Conservation (phyloP, 2,329 filamentous ascomycete species). For the Hymenoscyphus occultus region DNA sequence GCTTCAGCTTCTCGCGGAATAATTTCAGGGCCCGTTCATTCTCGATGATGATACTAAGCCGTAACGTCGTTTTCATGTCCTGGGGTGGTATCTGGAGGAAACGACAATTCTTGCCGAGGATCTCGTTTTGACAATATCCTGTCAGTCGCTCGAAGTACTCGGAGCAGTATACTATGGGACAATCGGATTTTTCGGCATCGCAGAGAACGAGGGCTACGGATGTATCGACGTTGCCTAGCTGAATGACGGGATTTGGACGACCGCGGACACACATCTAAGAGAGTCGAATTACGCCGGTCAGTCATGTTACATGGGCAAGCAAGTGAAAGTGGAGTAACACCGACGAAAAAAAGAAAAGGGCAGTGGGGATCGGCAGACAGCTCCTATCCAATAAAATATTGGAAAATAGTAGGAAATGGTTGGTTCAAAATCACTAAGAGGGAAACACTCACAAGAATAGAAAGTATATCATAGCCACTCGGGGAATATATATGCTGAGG, state of each 20-base stretch:
- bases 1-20: background rate
- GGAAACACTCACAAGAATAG: conserved; percentile 8
- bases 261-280: conserved; percentile 59
- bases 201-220: conserved; percentile 93
- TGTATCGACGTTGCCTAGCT: conserved; percentile 86
- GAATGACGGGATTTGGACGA: conserved; percentile 76
- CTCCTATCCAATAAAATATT: background rate
- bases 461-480: conserved; percentile 8
- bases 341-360: background rate
- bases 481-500: conserved; percentile 6
- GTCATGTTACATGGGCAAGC: background rate
- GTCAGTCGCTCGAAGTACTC: conserved; percentile 91
- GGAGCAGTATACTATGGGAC: conserved; percentile 90
- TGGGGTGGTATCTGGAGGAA: conserved; percentile 88
- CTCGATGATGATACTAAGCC: conserved; percentile 75
- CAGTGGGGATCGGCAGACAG: background rate
- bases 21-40: conserved; percentile 71
- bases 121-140: conserved; percentile 82
- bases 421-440: background rate
- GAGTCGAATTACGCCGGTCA: background rate
- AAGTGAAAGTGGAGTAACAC: background rate
- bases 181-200: conserved; percentile 83
- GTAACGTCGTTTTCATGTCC: conserved; percentile 58
- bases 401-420: background rate
- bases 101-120: conserved; percentile 85